Evolutionary conservation across 2,329 filamentous ascomycete genomes (phyloP).

Genomic region (Hypoxylon sp.): DNA sequence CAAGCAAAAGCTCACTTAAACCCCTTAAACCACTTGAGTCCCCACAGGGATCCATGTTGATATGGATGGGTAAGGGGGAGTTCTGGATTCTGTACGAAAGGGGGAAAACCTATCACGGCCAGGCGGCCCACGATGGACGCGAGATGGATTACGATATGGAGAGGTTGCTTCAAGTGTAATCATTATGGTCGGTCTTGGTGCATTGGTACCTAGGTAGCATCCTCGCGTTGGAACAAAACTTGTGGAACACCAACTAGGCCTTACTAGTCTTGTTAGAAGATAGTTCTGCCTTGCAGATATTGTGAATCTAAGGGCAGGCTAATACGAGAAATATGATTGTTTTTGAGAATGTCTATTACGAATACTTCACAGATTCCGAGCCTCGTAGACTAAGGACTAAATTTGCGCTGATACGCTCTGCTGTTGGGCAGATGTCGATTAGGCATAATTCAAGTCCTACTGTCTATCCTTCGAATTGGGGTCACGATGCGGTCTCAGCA

Average conservation of each 20-base stretch:
- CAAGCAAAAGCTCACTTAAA: conserved; percentile 97
- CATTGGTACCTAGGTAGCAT: conserved; percentile 24
- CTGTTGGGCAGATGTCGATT: not conserved
- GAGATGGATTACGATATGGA: conserved; percentile 6
- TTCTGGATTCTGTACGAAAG: conserved; percentile 15
- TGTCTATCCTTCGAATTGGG: conserved; percentile 17
- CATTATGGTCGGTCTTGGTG: conserved; percentile 7
- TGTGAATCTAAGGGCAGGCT: conserved; percentile 8
- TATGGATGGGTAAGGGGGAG: conserved; percentile 11
- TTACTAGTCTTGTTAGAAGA: not conserved
- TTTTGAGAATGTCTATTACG: conserved; percentile 15
- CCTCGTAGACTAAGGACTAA: not conserved
- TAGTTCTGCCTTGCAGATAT: not conserved
- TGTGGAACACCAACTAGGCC: conserved; percentile 1
- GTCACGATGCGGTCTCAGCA: conserved; percentile 33
- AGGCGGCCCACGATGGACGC: conserved; percentile 8
- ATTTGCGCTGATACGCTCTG: not conserved
- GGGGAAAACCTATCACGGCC: not conserved
- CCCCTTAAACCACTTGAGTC: not conserved
- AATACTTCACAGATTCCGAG: conserved; percentile 12
- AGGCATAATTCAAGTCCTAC: conserved; percentile 15
- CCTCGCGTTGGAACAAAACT: not conserved
- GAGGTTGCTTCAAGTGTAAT: conserved; percentile 1
- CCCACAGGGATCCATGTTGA: conserved; percentile 6
- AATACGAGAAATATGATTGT: conserved; percentile 24